Evolutionary conservation across 345 rosid genomes (phyloP), one percentile per base, ranked within the genome.

Genomic region (Brassica incana): DNA sequence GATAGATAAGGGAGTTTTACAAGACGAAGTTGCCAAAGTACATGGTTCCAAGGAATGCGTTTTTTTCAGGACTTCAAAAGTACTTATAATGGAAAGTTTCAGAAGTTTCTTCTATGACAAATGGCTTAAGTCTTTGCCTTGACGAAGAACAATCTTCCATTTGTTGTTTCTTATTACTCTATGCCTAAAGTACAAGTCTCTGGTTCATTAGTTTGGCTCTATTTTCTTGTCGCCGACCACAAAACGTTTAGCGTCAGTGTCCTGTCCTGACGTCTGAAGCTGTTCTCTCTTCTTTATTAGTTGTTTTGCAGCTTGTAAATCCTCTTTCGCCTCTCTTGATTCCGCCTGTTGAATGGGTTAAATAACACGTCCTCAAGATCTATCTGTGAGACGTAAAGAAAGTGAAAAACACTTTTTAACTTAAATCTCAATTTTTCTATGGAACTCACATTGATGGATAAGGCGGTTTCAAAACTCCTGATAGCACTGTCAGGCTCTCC

Each of bases 401-500:
- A 4, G 6, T 32, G 65, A 72, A 29, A 38, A 59, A 2, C 40
- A 43, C 8, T 15, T 43, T 27, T 43, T 0, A 40, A 27, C 65
- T 52, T 18, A 33, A 6, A 2, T 30, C 20, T 59, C 14, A 8
- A 30, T 8, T 16, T 64, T 38, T 58, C 11, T 3, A 4, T 59
- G 74, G 10, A 45, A 72, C 78, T 73, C 48, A 91, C 99, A 90
- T 90, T 88, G 72, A 92, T 72, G 8, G 88, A 88, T 80, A 92
- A 77, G 58, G 97, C 95, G 62, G 67, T 85, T 66, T 88, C 93
- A 50, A 94, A 88, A 82, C 95, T 94, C 71, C 77, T 87, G 45
- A 90, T 86, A 32, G 97, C 95, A 77, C 77, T 85, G 78, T 92
- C 97, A 5, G 95, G 97, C 84, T 95, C 97, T 76, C 99, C 97